These are phyloP conservation scores for Penicillium pancosmium DNA, from an alignment of 495 filamentous ascomycete genomes.

Conservation along the genomic window DNA sequence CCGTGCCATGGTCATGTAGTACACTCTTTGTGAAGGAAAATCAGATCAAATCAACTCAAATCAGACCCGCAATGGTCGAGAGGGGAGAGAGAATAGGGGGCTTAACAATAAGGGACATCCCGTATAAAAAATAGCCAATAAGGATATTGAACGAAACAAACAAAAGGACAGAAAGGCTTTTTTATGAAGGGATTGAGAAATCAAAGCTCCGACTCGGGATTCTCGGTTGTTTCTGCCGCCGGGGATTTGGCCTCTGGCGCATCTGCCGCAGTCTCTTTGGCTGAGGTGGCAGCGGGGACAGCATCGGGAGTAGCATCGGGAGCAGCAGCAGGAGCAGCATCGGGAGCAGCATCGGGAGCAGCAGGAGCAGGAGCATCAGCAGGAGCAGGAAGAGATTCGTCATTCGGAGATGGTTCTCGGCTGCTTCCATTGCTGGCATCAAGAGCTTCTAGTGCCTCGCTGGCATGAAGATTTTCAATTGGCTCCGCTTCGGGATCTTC, in stretches of 20 bases:
- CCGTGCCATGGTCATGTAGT: constrained; percentile 22
- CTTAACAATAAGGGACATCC: constrained; percentile 13
- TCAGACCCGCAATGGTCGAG: constrained; percentile 12
- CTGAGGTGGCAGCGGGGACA: not conserved
- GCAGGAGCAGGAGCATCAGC: not conserved
- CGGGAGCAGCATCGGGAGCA: too few relatives aligned
- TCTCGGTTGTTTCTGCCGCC: constrained; percentile 1
- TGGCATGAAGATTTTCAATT: constrained; percentile 52
- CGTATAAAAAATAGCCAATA: not conserved
- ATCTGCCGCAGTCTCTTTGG: not conserved
- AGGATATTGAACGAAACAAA: constrained; percentile 6
- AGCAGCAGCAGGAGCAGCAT: too few relatives aligned
- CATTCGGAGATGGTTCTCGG: constrained; percentile 25
- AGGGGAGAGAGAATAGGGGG: constrained; percentile 10
- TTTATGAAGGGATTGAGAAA: not conserved
- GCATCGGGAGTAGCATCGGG: not conserved
- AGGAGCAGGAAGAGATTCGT: constrained; percentile 11
- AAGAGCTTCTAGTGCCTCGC: constrained; percentile 48
- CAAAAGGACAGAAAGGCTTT: not conserved
- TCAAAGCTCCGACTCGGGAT: constrained; percentile 21
- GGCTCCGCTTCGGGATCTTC: constrained; percentile 42
- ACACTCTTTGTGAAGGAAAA: constrained; percentile 21
- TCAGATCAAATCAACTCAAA: not conserved
- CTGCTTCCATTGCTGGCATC: constrained; percentile 45
- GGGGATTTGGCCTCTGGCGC: not conserved